phyloP scores from a whole-genome alignment of 2,329 filamentous ascomycete species.

The Thyridium curvatum region DNA sequence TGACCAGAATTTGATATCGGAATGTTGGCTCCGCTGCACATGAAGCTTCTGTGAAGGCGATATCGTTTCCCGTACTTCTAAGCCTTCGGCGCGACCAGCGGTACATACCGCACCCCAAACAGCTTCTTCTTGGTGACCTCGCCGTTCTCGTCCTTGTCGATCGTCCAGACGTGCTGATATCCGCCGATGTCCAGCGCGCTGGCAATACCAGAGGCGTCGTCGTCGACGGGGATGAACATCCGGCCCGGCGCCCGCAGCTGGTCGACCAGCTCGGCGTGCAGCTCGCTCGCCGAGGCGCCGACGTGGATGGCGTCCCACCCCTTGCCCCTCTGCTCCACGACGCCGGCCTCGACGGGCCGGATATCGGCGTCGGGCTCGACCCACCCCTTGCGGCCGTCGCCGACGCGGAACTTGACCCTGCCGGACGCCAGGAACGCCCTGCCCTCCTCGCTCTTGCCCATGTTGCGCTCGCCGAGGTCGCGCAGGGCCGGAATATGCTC shows the following conservation, averaged over 20 bases:
- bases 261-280: conserved; percentile 66
- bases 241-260: conserved; percentile 76
- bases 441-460: conserved; percentile 56
- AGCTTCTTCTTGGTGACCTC: conserved; percentile 52
- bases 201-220: conserved; percentile 28
- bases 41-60: too few relatives aligned
- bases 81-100: conserved; percentile 3
- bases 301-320: conserved; percentile 94
- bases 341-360: conserved; percentile 33
- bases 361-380: conserved; percentile 25
- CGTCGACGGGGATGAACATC: conserved; percentile 72
- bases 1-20: too few relatives aligned
- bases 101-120: conserved; percentile 69
- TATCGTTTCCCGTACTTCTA: not conserved
- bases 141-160: conserved; percentile 66
- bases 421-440: conserved; percentile 53
- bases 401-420: conserved; percentile 65
- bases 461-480: conserved; percentile 58
- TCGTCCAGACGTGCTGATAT: conserved; percentile 64
- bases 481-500: conserved; percentile 65
- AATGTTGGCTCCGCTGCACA: too few relatives aligned
- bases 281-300: conserved; percentile 71
- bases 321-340: conserved; percentile 37
- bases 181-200: conserved; percentile 6
- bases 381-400: conserved; percentile 67